Percentiles rank a stretch among this genome's conserved stretches.
Evolutionary conservation across 2,329 filamentous ascomycete genomes (phyloP).

Genomic region (Fusarium sp.): DNA sequence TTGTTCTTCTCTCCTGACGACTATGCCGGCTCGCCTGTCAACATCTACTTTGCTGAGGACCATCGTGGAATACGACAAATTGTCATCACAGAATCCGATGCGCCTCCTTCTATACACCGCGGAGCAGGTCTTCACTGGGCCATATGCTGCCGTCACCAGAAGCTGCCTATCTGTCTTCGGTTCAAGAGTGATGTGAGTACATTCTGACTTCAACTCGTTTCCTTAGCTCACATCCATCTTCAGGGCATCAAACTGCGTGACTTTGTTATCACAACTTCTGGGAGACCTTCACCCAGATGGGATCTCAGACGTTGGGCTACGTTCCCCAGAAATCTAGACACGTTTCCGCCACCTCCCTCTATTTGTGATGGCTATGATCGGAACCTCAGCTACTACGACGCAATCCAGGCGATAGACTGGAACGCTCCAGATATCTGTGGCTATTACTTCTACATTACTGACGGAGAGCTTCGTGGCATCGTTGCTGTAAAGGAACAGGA

Average conservation of each 20-base stretch:
- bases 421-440: neutral
- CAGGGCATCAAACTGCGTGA: neutral
- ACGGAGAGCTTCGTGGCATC: rapidly evolving
- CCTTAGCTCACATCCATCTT: neutral
- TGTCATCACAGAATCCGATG: neutral
- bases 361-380: rapidly evolving
- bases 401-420: neutral
- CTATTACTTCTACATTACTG: rapidly evolving
- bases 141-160: neutral
- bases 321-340: neutral
- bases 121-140: neutral
- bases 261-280: neutral
- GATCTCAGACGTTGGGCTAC: neutral
- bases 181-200: neutral
- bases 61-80: neutral
- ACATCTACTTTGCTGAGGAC: neutral
- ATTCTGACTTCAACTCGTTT: rapidly evolving
- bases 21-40: rapidly evolving
- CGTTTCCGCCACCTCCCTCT: rapidly evolving
- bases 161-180: neutral
- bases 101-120: neutral
- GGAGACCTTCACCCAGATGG: neutral
- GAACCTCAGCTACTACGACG: neutral
- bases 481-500: neutral
- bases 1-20: neutral